Evolutionary conservation across 768 basidiomycete species (phyloP).

Genomic region (Mycena albidolilacea): DNA sequence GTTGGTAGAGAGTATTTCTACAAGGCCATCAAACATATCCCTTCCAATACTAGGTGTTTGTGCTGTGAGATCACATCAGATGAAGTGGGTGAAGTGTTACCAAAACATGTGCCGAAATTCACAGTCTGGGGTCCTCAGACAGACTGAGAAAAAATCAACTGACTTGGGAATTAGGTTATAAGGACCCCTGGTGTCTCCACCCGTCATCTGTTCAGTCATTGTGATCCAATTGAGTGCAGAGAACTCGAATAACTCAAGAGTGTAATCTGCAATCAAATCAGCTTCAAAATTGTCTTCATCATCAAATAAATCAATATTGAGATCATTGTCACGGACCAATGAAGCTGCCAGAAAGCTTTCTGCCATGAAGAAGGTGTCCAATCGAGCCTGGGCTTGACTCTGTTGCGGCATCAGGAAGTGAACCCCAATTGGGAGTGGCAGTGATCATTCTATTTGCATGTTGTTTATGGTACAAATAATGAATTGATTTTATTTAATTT

Average conservation of each 20-base stretch:
- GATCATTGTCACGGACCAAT: neutral
- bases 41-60: too few species aligned
- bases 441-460: too few species aligned
- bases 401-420: neutral
- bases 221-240: too few species aligned
- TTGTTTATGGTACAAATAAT: too few species aligned
- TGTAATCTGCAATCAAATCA: neutral
- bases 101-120: conserved; percentile 5
- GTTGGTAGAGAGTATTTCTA: too few species aligned
- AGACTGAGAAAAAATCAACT: conserved; percentile 1
- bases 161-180: neutral
- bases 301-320: neutral
- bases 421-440: too few species aligned
- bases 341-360: neutral
- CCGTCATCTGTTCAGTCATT: too few species aligned
- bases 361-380: neutral
- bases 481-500: neutral
- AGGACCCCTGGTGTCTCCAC: neutral
- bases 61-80: too few species aligned
- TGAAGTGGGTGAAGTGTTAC: neutral
- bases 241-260: too few species aligned
- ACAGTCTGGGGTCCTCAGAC: neutral
- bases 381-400: neutral
- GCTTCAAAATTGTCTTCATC: neutral
- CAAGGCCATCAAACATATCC: too few species aligned